Base-by-base conservation (phyloP, 257 asterid species). In the Solanum chilense region DNA sequence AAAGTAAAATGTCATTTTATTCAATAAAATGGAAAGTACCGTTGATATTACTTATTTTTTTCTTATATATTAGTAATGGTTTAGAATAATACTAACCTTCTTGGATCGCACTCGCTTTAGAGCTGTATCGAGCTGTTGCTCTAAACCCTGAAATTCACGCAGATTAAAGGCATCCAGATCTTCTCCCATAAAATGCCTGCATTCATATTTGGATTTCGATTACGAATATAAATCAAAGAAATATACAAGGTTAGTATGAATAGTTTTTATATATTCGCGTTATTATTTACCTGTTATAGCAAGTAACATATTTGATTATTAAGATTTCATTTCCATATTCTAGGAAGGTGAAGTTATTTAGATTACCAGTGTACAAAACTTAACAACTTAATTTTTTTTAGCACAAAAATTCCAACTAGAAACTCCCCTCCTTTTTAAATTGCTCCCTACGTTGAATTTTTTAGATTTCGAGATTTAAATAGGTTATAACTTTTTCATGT, bases 141-240 rank as follows among this genome's bases (percentile, higher is more conserved):
- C 95, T 91, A 94, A 81, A 88, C 92, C 91, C 87, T 92, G 98
- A 87, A 95, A 96, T 91, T 95, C 97, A 85, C 95, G 92, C 90
- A 94, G 33, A 91, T 92, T 88, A 21, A 95, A 92, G 45, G 94
- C 88, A 74, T 93, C 96, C 88, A 94, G 82, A 84, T 92, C 96
- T 82, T 95, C 94, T 85, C 98, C 98, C 29, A 69, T 90, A 73
- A 89, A 93, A 86, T 93, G 92, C 92, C 98, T 95, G 37, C 52
- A 85, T 25, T 1, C 56, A 23, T 7, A 21, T 83, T 81, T 49
- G 4, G 9, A 45, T 68, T 68, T 56, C 64, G 8, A 56, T 56
- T 56, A 4, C 64, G 27, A 66, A 27, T 66, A 66, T 66, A 27
- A 27, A 6, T 2, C 74, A 25, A 64, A 66, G 35, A 12, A 66